phyloP scores from a whole-genome alignment of 2,329 filamentous ascomycete species.

The Emydomyces testavorans region DNA sequence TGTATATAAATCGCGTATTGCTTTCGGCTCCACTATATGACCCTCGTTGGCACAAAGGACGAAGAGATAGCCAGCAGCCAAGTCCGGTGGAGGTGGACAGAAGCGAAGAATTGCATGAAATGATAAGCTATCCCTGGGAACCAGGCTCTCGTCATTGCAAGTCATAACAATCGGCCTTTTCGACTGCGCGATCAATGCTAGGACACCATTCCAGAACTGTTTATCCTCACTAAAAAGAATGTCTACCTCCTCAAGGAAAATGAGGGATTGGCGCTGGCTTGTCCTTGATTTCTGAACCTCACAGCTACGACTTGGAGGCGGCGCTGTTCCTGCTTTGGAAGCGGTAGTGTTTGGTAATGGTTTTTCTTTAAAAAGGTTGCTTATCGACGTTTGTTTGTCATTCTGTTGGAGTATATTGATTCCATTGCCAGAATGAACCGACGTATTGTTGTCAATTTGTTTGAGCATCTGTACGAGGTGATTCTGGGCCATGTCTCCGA shows the following conservation, averaged over 20 bases:
- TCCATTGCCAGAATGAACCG: not conserved
- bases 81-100: slow-evolving; percentile 49
- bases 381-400: slow-evolving; percentile 67
- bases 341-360: slow-evolving; percentile 31
- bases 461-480: slow-evolving; percentile 60
- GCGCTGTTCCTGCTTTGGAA: slow-evolving; percentile 21
- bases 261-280: slow-evolving; percentile 81
- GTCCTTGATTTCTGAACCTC: slow-evolving; percentile 15
- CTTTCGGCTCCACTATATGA: slow-evolving; percentile 58
- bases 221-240: slow-evolving; percentile 91
- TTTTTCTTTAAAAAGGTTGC: slow-evolving; percentile 58
- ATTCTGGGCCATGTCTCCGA: slow-evolving; percentile 94
- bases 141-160: slow-evolving; percentile 78
- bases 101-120: slow-evolving; percentile 78
- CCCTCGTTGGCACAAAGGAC: slow-evolving; percentile 80
- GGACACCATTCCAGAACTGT: slow-evolving; percentile 79
- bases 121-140: slow-evolving; percentile 63
- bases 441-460: slow-evolving; percentile 21
- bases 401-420: slow-evolving; percentile 39
- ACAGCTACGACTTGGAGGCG: slow-evolving; percentile 21
- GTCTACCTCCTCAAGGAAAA: slow-evolving; percentile 88
- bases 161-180: slow-evolving; percentile 91
- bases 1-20: slow-evolving; percentile 59
- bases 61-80: slow-evolving; percentile 69
- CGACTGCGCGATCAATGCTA: slow-evolving; percentile 66